These are phyloP conservation scores for Ceratocystis cubensis DNA, from an alignment of 2,329 filamentous ascomycete species.

Conservation along the genomic window DNA sequence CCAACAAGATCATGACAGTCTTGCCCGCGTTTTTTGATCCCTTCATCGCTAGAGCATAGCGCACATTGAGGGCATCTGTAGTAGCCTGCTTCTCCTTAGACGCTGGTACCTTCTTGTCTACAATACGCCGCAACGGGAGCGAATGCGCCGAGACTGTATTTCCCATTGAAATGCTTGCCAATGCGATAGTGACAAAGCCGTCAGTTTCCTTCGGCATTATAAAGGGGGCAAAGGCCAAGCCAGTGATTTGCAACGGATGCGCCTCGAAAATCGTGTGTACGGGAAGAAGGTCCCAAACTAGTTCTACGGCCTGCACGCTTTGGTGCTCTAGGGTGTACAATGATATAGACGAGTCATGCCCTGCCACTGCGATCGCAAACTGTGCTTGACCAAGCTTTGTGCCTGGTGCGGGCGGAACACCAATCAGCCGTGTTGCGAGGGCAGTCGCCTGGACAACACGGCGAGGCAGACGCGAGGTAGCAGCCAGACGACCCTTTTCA, in stretches of 20 bases:
- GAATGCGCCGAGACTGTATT: conserved; percentile 71
- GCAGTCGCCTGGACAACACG: conserved; percentile 56
- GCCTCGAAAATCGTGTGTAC: conserved; percentile 42
- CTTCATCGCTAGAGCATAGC: conserved; percentile 56
- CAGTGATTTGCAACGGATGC: conserved; percentile 47
- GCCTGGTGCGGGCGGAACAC: conserved; percentile 28
- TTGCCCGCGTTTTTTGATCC: conserved; percentile 40
- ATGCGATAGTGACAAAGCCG: conserved; percentile 39
- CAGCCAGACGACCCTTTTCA: conserved; percentile 21
- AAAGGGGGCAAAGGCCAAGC: conserved; percentile 44
- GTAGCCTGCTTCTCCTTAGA: conserved; percentile 27
- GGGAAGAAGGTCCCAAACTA: conserved; percentile 41
- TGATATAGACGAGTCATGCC: conserved; percentile 65
- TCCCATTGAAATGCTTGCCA: conserved; percentile 70
- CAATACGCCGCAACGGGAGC: conserved; percentile 49
- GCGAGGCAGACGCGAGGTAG: conserved; percentile 23
- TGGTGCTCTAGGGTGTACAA: conserved; percentile 66
- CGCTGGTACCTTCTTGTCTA: conserved; percentile 30
- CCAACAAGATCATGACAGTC: conserved; percentile 41
- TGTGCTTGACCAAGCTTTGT: conserved; percentile 51
- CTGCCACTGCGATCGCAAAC: conserved; percentile 67
- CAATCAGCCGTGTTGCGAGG: conserved; percentile 62
- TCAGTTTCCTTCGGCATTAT: conserved; percentile 35
- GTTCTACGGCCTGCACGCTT: conserved; percentile 33
- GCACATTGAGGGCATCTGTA: conserved; percentile 29